Conservation (phyloP, 345 rosid species). For the Cardamine chenopodiifolia region DNA sequence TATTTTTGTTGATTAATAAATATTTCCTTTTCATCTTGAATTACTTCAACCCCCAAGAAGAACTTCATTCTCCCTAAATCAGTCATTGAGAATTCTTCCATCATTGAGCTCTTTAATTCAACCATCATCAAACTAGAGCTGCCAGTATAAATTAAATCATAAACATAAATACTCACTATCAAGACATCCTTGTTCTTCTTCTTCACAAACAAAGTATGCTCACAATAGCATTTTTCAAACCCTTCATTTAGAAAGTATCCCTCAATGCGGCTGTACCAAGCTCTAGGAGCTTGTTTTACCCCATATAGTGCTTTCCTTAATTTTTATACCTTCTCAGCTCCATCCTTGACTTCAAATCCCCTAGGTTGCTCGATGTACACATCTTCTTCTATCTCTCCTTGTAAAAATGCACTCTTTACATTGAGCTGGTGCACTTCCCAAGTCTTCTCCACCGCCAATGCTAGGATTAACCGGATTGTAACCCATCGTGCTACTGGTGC, state of each 20-base stretch:
- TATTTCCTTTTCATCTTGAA: not conserved
- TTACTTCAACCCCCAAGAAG: not conserved
- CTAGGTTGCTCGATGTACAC: not conserved
- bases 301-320: not conserved
- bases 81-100: not conserved
- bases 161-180: not conserved
- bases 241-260: not conserved
- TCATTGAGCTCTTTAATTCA: not conserved
- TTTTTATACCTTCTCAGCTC: not conserved
- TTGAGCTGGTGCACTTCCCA: not conserved
- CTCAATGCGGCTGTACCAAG: not conserved
- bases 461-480: not conserved
- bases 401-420: not conserved
- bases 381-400: not conserved
- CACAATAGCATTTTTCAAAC: not conserved
- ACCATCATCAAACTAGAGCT: fast-evolving
- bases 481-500: not conserved
- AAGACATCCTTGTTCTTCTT: too few species aligned
- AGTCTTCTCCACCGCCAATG: fast-evolving
- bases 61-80: not conserved
- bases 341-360: not conserved
- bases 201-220: not conserved
- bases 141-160: not conserved
- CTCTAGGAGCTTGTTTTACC: not conserved
- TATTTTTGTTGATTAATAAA: not conserved